Conservation (phyloP, 169 alveolate genomes). For the Eimeria falciformis region DNA sequence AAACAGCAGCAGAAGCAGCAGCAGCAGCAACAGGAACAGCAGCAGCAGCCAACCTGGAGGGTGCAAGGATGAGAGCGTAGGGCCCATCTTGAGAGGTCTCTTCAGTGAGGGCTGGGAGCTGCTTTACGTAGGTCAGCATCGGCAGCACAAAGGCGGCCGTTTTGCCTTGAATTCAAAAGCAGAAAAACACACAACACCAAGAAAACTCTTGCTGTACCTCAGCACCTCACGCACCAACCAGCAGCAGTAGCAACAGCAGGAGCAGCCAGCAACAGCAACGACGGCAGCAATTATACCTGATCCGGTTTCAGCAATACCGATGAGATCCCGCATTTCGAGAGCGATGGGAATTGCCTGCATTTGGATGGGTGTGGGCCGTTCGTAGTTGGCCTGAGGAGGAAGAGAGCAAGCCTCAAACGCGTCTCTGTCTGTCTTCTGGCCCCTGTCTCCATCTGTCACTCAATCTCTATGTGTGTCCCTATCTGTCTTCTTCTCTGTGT, state of each 20-base stretch:
- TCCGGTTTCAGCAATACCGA: constrained; percentile 99
- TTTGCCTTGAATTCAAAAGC: constrained; percentile 88
- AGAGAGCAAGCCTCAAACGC: background rate
- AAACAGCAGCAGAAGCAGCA: background rate
- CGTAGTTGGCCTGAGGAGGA: constrained; percentile 52
- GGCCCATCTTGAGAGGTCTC: constrained; percentile 97
- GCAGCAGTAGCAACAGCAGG: constrained; percentile 6
- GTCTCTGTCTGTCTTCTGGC: background rate
- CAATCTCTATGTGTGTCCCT: no score
- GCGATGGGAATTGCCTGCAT: constrained; percentile 98
- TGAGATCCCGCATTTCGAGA: constrained; percentile 93
- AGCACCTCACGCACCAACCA: background rate
- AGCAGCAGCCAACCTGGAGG: constrained; percentile 87
- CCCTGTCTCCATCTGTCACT: no score
- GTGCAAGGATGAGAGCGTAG: constrained; percentile 95
- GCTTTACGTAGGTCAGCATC: constrained; percentile 91
- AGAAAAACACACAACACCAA: background rate
- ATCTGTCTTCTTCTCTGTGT: no score
- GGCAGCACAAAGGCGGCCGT: constrained; percentile 98
- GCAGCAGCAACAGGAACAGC: constrained; percentile 21
- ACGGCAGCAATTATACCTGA: constrained; percentile 80
- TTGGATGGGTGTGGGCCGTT: constrained; percentile 97
- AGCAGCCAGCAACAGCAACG: constrained; percentile 15
- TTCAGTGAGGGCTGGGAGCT: constrained; percentile 93
- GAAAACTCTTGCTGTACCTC: background rate